Evolutionary conservation across 2,329 filamentous ascomycete genomes (phyloP).

Genomic region (Hortaea werneckii): DNA sequence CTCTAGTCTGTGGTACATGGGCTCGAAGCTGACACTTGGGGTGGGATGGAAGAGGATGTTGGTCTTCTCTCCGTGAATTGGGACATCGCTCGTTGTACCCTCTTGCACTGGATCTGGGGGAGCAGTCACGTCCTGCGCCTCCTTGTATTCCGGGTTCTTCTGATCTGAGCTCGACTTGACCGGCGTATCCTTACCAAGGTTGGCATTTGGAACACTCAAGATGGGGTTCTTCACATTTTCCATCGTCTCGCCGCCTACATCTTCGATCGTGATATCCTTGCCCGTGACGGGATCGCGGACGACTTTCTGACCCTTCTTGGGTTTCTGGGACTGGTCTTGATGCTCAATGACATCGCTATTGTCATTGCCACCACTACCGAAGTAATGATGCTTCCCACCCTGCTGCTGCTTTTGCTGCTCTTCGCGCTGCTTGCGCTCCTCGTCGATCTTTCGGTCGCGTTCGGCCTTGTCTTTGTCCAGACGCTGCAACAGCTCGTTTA

Average conservation of each 20-base stretch:
- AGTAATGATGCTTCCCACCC: no score
- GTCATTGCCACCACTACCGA: conserved; percentile 18
- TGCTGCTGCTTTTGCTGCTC: conserved; percentile 31
- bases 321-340: conserved; percentile 34
- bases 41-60: conserved; percentile 95
- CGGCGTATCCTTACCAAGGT: conserved; percentile 64
- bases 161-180: conserved; percentile 62
- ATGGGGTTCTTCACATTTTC: conserved; percentile 61
- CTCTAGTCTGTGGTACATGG: conserved; percentile 71
- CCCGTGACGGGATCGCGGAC: conserved; percentile 88
- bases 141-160: conserved; percentile 67
- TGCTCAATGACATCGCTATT: conserved; percentile 35
- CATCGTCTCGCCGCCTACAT: conserved; percentile 62
- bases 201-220: conserved; percentile 82
- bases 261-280: conserved; percentile 74
- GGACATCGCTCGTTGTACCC: conserved; percentile 82
- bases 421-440: conserved; percentile 55
- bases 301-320: conserved; percentile 40
- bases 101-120: conserved; percentile 77
- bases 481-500: conserved; percentile 69
- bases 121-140: conserved; percentile 79
- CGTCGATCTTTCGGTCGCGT: conserved; percentile 62
- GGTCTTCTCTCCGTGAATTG: conserved; percentile 92
- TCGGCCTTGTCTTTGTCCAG: conserved; percentile 71
- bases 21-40: conserved; percentile 78